Conservation (phyloP, 441 rosid species). For the Melastoma candidum region DNA sequence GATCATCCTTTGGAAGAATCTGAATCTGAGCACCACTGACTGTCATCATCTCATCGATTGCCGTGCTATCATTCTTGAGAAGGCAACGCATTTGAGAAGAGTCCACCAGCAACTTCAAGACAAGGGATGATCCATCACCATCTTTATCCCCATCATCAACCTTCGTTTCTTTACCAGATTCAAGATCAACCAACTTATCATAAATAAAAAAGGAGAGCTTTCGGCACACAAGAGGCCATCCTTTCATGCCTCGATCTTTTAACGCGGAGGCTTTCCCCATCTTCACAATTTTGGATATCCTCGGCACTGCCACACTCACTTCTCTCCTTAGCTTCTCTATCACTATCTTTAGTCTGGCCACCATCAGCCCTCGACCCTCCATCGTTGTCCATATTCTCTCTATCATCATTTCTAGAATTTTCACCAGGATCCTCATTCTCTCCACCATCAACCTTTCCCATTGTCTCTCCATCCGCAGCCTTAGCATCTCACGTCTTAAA, state of each 20-base stretch:
- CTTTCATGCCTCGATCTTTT: constrained; percentile 25
- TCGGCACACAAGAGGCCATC: constrained; percentile 36
- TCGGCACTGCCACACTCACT: constrained; percentile 10
- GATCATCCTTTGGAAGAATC: constrained; percentile 60
- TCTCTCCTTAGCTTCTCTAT: constrained; percentile 21
- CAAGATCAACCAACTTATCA: constrained; percentile 39
- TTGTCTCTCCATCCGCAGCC: too few relatives aligned
- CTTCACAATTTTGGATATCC: constrained; percentile 6
- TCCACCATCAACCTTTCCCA: too few relatives aligned
- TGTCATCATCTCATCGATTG: constrained; percentile 47
- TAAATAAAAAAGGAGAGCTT: constrained; percentile 45
- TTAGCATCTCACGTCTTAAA: too few relatives aligned
- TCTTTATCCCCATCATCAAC: constrained; percentile 28
- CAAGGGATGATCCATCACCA: constrained; percentile 20
- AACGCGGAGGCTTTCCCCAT: constrained; percentile 20
- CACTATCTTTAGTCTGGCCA: constrained; percentile 21
- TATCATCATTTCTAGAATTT: constrained; percentile 23
- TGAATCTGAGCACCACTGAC: constrained; percentile 66
- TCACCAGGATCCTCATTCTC: constrained; percentile 20
- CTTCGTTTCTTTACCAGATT: constrained; percentile 18
- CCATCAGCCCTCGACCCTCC: constrained; percentile 2
- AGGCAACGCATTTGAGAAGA: constrained; percentile 60
- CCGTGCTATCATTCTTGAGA: constrained; percentile 59
- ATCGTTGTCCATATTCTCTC: constrained; percentile 22
- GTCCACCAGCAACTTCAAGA: constrained; percentile 50